Percentiles rank a stretch among this genome's conserved stretches.
phyloP scores from a whole-genome alignment of 225 moss, liverwort and hornwort species.

The Bryum argenteum region DNA sequence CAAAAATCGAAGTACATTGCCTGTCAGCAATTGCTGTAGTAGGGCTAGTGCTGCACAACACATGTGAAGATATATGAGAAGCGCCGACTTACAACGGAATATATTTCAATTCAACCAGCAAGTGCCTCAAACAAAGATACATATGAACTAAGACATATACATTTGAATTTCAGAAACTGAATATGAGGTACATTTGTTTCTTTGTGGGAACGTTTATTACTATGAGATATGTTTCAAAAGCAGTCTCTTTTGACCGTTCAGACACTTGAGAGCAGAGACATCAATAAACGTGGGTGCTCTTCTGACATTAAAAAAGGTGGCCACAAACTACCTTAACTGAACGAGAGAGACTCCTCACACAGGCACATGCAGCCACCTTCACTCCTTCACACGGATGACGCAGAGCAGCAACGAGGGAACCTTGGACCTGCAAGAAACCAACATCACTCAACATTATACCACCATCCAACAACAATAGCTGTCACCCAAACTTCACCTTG shows the following conservation, averaged over 20 bases:
- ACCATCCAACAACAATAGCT: conserved; percentile 2
- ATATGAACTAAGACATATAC: no score
- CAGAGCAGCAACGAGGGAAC: conserved; percentile 80
- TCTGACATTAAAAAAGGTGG: conserved; percentile 17
- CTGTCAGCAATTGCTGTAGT: conserved; percentile 9
- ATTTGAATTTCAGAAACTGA: no score
- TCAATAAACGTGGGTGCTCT: not conserved
- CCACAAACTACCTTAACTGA: conserved; percentile 84
- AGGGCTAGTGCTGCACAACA: not conserved
- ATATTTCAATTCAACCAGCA: no score
- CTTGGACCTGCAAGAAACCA: conserved; percentile 68
- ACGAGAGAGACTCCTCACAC: conserved; percentile 92
- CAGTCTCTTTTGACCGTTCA: no score
- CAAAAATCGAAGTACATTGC: not conserved
- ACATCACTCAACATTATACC: conserved; percentile 13
- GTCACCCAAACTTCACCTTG: conserved; percentile 11
- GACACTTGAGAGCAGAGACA: not conserved
- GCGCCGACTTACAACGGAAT: not conserved
- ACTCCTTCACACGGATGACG: conserved; percentile 79
- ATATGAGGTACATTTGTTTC: no score
- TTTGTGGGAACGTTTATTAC: no score
- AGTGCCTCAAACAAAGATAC: no score
- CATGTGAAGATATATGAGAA: conserved; percentile 4
- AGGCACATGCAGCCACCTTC: conserved; percentile 88
- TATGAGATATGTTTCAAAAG: no score